Percentiles rank a stretch among this genome's conserved stretches.
These are phyloP conservation scores for Leishmania guyanensis DNA, from an alignment of 208 protist genomes.

Conservation along the genomic window DNA sequence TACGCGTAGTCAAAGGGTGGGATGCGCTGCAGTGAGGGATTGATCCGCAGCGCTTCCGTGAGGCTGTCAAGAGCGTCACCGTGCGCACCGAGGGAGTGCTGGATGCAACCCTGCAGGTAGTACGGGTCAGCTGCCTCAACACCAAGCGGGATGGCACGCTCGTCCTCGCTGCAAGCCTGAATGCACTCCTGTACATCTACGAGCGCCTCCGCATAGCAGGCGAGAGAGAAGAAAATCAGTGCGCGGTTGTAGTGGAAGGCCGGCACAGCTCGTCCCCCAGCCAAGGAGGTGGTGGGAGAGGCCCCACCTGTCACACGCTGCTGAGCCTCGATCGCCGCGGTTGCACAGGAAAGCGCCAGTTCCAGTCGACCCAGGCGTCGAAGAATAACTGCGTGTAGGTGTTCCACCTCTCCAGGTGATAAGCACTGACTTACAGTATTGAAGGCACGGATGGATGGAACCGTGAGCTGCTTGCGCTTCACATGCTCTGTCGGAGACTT, in stretches of 20 bases:
- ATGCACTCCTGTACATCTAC: conserved; percentile 40
- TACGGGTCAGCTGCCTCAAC: conserved; percentile 49
- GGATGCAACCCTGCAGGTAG: conserved; percentile 81
- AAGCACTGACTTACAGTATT: neutral
- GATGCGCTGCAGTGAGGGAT: conserved; percentile 41
- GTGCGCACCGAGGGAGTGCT: conserved; percentile 61
- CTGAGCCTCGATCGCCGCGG: conserved; percentile 18
- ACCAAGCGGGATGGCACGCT: neutral
- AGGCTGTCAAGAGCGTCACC: conserved; percentile 60
- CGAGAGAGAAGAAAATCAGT: conserved; percentile 44
- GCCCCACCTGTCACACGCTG: neutral
- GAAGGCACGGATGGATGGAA: neutral
- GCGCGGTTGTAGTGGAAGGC: conserved; percentile 56
- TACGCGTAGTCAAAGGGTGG: conserved; percentile 51
- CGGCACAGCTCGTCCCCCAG: conserved; percentile 29
- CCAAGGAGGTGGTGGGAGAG: neutral
- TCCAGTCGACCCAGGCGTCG: conserved; percentile 27
- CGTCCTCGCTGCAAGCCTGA: conserved; percentile 16
- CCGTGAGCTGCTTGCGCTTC: neutral
- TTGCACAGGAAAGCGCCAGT: conserved; percentile 23
- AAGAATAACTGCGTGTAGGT: conserved; percentile 26
- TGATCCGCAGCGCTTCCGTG: conserved; percentile 42
- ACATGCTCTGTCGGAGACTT: neutral
- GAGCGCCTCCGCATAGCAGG: conserved; percentile 49
- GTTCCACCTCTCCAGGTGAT: conserved; percentile 10